These are phyloP conservation scores for Corchorus capsularis DNA, from an alignment of 345 rosid species.

Conservation along the genomic window DNA sequence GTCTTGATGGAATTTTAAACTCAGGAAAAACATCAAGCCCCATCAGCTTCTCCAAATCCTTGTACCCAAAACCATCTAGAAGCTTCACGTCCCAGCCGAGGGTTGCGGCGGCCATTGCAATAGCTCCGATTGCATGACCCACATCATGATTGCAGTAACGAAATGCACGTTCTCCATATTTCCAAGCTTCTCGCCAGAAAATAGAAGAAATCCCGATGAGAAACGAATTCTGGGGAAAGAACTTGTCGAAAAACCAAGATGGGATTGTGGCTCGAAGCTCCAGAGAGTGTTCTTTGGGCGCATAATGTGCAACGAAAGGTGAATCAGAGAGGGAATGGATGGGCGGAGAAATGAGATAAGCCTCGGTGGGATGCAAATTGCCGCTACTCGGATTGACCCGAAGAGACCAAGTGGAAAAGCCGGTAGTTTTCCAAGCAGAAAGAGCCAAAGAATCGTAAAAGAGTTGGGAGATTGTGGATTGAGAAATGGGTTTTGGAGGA, in stretches of 20 bases:
- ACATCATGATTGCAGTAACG: conserved; percentile 88
- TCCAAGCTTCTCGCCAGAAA: conserved; percentile 97
- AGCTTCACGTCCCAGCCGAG: conserved; percentile 94
- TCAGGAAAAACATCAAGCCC: conserved; percentile 51
- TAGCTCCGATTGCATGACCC: conserved; percentile 80
- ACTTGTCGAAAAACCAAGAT: conserved; percentile 39
- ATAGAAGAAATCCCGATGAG: conserved; percentile 72
- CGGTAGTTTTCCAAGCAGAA: conserved; percentile 88
- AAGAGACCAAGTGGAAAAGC: conserved; percentile 85
- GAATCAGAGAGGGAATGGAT: conserved; percentile 48
- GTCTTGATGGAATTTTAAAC: conserved; percentile 40
- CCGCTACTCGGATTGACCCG: conserved; percentile 97
- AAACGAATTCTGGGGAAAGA: conserved; percentile 59
- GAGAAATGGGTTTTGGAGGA: conserved; percentile 54
- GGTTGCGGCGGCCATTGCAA: conserved; percentile 71
- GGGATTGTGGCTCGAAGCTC: conserved; percentile 75
- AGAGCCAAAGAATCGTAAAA: conserved; percentile 82
- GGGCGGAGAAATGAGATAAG: conserved; percentile 72
- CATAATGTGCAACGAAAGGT: conserved; percentile 76
- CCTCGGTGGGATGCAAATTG: conserved; percentile 81
- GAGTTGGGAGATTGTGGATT: conserved; percentile 62
- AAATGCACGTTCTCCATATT: conserved; percentile 87
- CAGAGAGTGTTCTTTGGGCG: conserved; percentile 74
- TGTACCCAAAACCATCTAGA: conserved; percentile 73
- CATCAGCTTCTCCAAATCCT: conserved; percentile 61